Base-by-base conservation (phyloP, 805 yeast species). In the Cyberlindnera amylophila region DNA sequence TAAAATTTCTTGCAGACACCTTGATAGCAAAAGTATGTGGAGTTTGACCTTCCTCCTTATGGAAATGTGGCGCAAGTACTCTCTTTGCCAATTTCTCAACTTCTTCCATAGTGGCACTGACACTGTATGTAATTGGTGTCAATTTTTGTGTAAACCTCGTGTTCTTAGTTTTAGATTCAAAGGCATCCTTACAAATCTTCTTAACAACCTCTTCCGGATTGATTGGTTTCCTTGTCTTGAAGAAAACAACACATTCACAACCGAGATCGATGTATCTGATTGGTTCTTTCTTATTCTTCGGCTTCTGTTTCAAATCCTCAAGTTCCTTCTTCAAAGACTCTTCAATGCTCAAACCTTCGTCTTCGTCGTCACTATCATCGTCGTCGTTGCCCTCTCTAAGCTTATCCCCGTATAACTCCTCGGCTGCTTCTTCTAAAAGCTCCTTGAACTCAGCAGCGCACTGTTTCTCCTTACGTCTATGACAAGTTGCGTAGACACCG, bases 401-500 rank as follows among this genome's bases (percentile, higher is more conserved):
- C 39, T 65, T 64, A n/a, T 62, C 66, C 8, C 68, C 69, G 45
- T 72, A 75, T 26, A 65, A 62, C 46, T 72, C 74, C 41, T 72
- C 72, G 12, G 73, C 50, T 34, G 75, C 72, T 15, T 81, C 87
- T 38, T 67, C 64, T 32, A 89, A 72, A 9, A 87, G 58, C 43
- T 68, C 62, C 47, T 75, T 70, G 52, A 89, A 65, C 59, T 89
- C 97, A 49, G 78, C 79, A n/a, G 82, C 74, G 46, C 95, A 87
- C 40, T 75, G 79, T 41, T 72, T 72, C 61, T 93, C 99, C 45
- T 82, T 79, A 30, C 84, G 83, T 53, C 96, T 73, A 38, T 79
- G 77, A 62, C 97, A 91, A 0, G 98, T 86, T 11, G 89, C 96
- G 63, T 86, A 93, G 0, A 93, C 72, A 0, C 99, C 99, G 30